These are phyloP conservation scores for Solanum paucissectum DNA, from an alignment of 257 asterid genomes.

Conservation along the genomic window DNA sequence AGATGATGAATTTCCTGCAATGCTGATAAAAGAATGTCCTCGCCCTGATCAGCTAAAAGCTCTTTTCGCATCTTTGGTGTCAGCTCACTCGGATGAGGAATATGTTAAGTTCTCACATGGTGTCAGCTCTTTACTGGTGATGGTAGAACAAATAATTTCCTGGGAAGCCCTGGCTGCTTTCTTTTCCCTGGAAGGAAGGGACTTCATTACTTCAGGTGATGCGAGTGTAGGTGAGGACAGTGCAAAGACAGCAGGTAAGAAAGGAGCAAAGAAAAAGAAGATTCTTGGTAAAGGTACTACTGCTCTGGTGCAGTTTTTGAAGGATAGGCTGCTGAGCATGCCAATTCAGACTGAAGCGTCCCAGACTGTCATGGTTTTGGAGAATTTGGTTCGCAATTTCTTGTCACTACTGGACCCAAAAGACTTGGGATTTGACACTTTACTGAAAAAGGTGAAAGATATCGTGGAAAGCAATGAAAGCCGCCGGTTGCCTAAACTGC, in stretches of 20 bases:
- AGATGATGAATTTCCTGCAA: conserved; percentile 17
- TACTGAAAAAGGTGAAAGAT: conserved; percentile 61
- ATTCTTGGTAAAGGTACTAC: conserved; percentile 65
- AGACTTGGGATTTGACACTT: conserved; percentile 27
- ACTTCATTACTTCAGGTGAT: conserved; percentile 10
- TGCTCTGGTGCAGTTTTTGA: conserved; percentile 55
- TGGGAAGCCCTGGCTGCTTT: conserved; percentile 74
- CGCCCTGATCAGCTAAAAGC: conserved; percentile 19
- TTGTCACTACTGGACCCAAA: conserved; percentile 43
- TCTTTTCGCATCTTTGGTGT: conserved; percentile 15
- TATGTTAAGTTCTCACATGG: conserved; percentile 33
- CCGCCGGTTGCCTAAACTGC: conserved; percentile 69
- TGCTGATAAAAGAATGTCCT: conserved; percentile 14
- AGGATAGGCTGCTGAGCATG: conserved; percentile 36
- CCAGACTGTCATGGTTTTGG: conserved; percentile 11
- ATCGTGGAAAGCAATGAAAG: conserved; percentile 87
- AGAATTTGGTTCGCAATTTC: conserved; percentile 24
- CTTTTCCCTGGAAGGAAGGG: conserved; percentile 50
- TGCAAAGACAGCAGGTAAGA: conserved; percentile 19
- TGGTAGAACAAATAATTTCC: conserved; percentile 47
- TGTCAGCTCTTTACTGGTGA: conserved; percentile 30
- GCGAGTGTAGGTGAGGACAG: conserved; percentile 5
- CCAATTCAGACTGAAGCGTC: conserved; percentile 9
- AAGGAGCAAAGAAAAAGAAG: conserved; percentile 62
- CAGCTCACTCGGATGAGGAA: conserved; percentile 29